phyloP scores from a whole-genome alignment of 139 green algal genomes.

The Micractinium sp. region DNA sequence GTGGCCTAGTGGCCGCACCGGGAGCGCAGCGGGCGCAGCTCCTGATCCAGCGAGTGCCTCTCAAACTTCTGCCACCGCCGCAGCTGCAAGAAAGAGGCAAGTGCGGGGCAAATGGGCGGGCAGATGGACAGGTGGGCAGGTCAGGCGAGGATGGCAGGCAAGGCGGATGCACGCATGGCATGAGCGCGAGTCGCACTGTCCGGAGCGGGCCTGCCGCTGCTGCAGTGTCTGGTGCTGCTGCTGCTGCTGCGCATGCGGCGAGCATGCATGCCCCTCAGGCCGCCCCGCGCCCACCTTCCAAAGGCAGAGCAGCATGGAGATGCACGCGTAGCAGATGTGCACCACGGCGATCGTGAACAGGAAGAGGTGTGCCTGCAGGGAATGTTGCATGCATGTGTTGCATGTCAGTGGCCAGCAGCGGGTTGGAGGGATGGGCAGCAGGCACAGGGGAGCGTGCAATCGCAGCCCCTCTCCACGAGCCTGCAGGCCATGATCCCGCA shows the following conservation, averaged over 20 bases:
- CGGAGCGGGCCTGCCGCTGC: too few species aligned
- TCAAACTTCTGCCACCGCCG: constrained; percentile 40
- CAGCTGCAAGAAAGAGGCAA: neutral
- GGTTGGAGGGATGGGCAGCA: too few species aligned
- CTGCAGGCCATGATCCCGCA: too few species aligned
- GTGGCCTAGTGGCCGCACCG: neutral
- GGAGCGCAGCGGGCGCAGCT: constrained; percentile 13
- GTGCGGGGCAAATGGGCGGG: neutral
- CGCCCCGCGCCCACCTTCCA: constrained; percentile 16
- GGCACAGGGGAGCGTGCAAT: too few species aligned
- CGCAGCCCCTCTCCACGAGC: too few species aligned
- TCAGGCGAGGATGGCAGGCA: too few species aligned
- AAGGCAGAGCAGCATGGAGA: constrained; percentile 40
- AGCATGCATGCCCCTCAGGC: neutral
- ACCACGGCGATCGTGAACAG: constrained; percentile 45
- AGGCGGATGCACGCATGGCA: too few species aligned
- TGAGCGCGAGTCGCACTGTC: too few species aligned
- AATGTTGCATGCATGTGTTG: too few species aligned
- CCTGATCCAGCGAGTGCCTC: neutral
- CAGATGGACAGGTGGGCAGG: neutral
- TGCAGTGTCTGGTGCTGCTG: too few species aligned
- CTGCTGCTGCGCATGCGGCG: too few species aligned
- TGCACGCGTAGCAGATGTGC: constrained; percentile 45
- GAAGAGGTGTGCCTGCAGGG: constrained; percentile 44
- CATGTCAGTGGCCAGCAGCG: too few species aligned